Evolutionary conservation across 2,329 filamentous ascomycete genomes (phyloP), one percentile per base, ranked within the genome.

Genomic region (Penicillium janthinellum): DNA sequence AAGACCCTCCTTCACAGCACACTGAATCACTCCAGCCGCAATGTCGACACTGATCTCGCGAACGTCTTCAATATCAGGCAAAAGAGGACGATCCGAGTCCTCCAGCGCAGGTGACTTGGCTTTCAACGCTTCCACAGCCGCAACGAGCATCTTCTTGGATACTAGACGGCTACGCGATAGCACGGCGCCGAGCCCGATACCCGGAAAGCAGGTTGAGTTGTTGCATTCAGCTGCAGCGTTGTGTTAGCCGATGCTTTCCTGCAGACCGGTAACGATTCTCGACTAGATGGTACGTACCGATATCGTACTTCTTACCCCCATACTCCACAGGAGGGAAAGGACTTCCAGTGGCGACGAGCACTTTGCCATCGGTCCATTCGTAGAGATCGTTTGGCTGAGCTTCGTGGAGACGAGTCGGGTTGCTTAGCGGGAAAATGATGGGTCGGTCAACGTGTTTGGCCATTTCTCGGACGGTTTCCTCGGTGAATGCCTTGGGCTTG

Each of bases 141-240:
- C 90, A 0, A 96, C 90, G 12, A 96, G 86, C 86, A 96, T 93
- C 63, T 86, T 84, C 62, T 93, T 88, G 0, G 89, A 90, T 31
- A 96, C 77, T 0, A 87, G 81, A 12, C 79, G 82, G 2, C 89
- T 82, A 14, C 90, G 86, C 28, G 83, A 88, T 1, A 96, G 83
- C 0, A 96, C 85, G 7, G 85, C 85, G 11, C 91, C 92, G 0
- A 96, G 86, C 0, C 91, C 92, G 59, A 96, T 94, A 0, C 91
- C 91, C 0, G 92, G 92, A 74, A 96, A 96, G 15, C 89, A 89
- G 37, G 90, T 90, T 0, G 87, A 90, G 77, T 96, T 96, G 78
- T 96, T 96, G 78, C 92, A 96, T 75, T 96, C 92, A 25, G 91
- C 91, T 70, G 62, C 75, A 73, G 59, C 15, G 17, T 11, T 12